Conservation (phyloP, 805 yeast genomes). For the Pichia ethanolica region DNA sequence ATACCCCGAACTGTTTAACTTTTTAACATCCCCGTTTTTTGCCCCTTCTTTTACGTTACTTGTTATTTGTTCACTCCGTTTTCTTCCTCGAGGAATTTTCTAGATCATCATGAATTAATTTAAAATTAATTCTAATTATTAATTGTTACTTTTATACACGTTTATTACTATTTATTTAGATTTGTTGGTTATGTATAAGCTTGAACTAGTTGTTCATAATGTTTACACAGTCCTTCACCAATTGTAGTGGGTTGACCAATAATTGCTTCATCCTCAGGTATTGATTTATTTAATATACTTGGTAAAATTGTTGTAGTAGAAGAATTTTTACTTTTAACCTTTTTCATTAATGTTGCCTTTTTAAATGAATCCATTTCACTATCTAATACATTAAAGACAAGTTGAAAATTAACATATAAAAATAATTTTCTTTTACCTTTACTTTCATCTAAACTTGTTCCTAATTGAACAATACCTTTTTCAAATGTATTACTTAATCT, state of each 20-base stretch:
- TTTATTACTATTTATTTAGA: not conserved
- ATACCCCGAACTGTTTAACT: not conserved
- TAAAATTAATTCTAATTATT: no score
- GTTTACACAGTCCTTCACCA: not conserved
- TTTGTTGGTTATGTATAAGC: not conserved
- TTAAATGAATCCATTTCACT: not conserved
- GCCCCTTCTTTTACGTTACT: not conserved
- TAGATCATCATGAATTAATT: not conserved
- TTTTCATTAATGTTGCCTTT: no score
- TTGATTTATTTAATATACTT: not conserved
- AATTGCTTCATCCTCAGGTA: not conserved
- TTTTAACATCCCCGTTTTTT: not conserved
- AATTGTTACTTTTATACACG: no score
- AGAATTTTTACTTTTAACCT: no score
- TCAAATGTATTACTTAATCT: conserved; percentile 79
- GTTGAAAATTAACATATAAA: conserved; percentile 62
- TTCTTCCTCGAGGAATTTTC: not conserved
- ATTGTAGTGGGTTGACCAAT: not conserved
- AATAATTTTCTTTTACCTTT: conserved; percentile 49
- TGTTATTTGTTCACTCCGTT: not conserved
- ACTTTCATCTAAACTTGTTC: conserved; percentile 36
- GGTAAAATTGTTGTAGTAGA: no score
- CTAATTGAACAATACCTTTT: conserved; percentile 62
- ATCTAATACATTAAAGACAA: conserved; percentile 48
- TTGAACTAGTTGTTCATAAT: conserved; percentile 2